phyloP scores from a whole-genome alignment of 1,284 basidiomycete species.

The Anthracocystis panici-leucophaei region DNA sequence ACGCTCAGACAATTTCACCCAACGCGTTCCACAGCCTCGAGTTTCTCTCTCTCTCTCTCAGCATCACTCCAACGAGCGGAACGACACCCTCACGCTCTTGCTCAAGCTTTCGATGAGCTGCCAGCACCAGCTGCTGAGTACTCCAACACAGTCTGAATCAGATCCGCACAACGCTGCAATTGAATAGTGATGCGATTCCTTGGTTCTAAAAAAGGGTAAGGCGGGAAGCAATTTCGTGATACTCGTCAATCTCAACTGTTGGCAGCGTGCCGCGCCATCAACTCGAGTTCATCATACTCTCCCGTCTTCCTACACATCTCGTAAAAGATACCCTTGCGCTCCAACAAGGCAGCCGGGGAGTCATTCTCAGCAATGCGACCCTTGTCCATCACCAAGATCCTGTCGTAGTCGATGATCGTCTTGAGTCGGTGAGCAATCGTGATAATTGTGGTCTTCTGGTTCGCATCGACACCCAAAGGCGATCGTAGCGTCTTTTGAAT shows the following conservation, averaged over 20 bases:
- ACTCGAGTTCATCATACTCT: constrained; percentile 46
- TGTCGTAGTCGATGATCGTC: constrained; percentile 70
- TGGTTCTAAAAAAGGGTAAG: neutral
- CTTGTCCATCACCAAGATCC: constrained; percentile 73
- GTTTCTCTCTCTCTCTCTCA: no score
- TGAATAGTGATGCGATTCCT: no score
- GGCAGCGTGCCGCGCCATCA: constrained; percentile 24
- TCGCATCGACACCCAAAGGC: constrained; percentile 20
- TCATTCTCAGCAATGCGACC: constrained; percentile 73
- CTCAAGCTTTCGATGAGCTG: no score
- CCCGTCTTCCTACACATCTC: constrained; percentile 58
- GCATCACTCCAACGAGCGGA: no score
- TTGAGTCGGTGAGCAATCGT: constrained; percentile 79
- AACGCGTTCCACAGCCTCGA: no score
- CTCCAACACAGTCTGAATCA: neutral
- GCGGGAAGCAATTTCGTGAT: neutral
- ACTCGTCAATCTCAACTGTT: neutral
- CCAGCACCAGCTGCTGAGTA: no score
- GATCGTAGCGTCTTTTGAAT: constrained; percentile 83
- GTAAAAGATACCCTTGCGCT: constrained; percentile 49
- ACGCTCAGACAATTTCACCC: no score
- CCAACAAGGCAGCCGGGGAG: constrained; percentile 71
- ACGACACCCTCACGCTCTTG: no score
- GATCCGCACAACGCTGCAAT: neutral
- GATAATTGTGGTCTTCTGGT: constrained; percentile 76